Base-by-base conservation (phyloP, 2,329 filamentous ascomycete genomes). In the Metarhizium sp. region DNA sequence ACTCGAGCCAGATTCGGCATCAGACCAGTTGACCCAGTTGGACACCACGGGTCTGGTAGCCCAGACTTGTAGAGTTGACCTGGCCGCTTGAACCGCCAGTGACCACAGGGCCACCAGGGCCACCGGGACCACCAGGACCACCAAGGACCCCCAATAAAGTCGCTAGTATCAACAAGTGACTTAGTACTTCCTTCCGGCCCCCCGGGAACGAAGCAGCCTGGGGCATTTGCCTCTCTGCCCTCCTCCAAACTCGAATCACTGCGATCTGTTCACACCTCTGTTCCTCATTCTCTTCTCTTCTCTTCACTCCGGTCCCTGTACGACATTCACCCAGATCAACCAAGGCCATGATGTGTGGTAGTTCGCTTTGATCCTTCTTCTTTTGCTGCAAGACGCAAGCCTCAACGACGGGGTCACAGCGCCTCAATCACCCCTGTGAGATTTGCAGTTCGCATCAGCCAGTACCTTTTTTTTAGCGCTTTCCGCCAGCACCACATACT, bases 321-420 rank as follows among this genome's bases (percentile, higher is more conserved):
- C 53, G 55, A 55, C 51, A 45, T 53, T 51, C 36, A 47, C 53
- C 48, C 51, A 52, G 36, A 55, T 38, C 45, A 53, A 55, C 30
- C 30, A 57, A 29, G 8, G 32, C 45, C 29, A 61, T 54, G 50
- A 62, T 62, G 60, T 47, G 30, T 58, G 52, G 40, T 50, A 53
- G 52, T 50, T 55, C 40, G 14, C 53, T 59, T 57, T 62, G 58
- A 62, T 56, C 58, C 52, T 55, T 55, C 54, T 54, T 51, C 42
- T 40, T 52, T 45, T 51, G 56, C 53, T 55, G 56, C 51, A 53
- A 55, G 53, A 53, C 50, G 56, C 51, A 43, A 53, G 59, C 56
- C 58, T 50, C 55, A 50, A 52, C 52, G 48, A 56, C 51, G 45
- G 36, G 52, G 51, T 53, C 51, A 38, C 50, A 52, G 54, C 52